A percentile compares a stretch with the other conserved stretches of the same genome.
Conservation (phyloP, 176 grass and related monocot species). For the Oryza coarctata region DNA sequence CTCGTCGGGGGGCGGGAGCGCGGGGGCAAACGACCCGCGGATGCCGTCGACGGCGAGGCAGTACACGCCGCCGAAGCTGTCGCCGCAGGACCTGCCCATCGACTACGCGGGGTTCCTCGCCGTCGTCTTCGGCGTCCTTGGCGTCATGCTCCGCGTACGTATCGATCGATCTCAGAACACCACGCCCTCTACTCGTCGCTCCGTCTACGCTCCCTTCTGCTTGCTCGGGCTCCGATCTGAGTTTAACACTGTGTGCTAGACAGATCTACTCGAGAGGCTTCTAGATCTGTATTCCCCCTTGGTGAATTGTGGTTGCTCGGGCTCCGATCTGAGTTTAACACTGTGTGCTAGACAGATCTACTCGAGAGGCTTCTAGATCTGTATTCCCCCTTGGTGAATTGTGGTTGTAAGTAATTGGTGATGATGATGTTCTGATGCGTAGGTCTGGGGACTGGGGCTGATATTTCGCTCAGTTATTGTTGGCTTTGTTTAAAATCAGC, state of each 20-base stretch:
- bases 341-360: conserved; percentile 19
- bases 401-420: not conserved
- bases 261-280: conserved; percentile 27
- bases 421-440: not conserved
- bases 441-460: not conserved
- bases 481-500: not conserved
- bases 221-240: not conserved
- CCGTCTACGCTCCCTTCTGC: not conserved
- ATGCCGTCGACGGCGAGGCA: conserved; percentile 69
- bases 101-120: conserved; percentile 95
- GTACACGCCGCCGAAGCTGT: conserved; percentile 70
- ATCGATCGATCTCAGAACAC: not conserved
- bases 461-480: not conserved
- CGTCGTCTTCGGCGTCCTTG: conserved; percentile 74
- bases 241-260: not conserved
- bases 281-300: conserved; percentile 24
- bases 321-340: not conserved
- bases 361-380: conserved; percentile 25
- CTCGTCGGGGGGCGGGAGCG: conserved; percentile 39
- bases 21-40: conserved; percentile 63
- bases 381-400: not conserved
- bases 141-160: conserved; percentile 91
- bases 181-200: not conserved
- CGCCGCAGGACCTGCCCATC: conserved; percentile 78
- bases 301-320: not conserved